Percentiles rank a stretch among this genome's conserved stretches.
Conservation (phyloP, 352 stramenopile genomes). For the Pythium sp. region DNA sequence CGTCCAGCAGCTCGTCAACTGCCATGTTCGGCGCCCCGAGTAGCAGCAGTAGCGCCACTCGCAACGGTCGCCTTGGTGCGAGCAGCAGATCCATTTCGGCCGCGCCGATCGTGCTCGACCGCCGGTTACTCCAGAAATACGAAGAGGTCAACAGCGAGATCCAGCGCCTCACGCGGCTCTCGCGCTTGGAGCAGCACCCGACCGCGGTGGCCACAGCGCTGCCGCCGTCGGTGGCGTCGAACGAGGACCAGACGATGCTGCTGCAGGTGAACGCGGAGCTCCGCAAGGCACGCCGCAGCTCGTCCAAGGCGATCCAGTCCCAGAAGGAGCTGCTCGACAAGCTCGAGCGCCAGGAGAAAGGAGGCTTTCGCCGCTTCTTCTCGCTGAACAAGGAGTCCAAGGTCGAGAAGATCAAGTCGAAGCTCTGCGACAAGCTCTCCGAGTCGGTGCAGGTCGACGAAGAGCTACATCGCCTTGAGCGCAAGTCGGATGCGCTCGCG, state of each 20-base stretch:
- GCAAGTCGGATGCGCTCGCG: slow-evolving; percentile 61
- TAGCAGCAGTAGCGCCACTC: slow-evolving; percentile 2
- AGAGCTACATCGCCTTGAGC: slow-evolving; percentile 61
- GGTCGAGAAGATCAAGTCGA: slow-evolving; percentile 69
- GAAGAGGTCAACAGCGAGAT: slow-evolving; percentile 79
- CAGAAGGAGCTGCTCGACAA: slow-evolving; percentile 83
- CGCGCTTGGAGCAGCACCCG: slow-evolving; percentile 39
- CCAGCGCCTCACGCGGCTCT: slow-evolving; percentile 59
- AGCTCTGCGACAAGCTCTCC: slow-evolving; percentile 69
- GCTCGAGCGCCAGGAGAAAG: slow-evolving; percentile 70
- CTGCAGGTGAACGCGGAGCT: slow-evolving; percentile 47
- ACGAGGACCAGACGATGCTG: slow-evolving; percentile 22
- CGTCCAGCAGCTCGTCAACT: background rate
- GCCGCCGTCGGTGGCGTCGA: background rate
- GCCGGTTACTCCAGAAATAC: slow-evolving; percentile 66
- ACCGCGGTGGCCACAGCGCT: background rate
- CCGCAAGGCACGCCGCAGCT: slow-evolving; percentile 58
- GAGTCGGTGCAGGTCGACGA: slow-evolving; percentile 65
- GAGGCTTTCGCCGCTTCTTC: slow-evolving; percentile 63
- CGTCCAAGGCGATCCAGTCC: slow-evolving; percentile 71
- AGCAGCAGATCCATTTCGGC: background rate
- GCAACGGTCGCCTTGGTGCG: background rate
- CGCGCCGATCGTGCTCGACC: slow-evolving; percentile 44
- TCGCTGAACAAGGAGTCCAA: slow-evolving; percentile 66
- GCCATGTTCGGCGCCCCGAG: slow-evolving; percentile 9